These are phyloP conservation scores for Sorghum bicolor DNA, from an alignment of 176 grass and related monocot genomes.

Conservation along the genomic window DNA sequence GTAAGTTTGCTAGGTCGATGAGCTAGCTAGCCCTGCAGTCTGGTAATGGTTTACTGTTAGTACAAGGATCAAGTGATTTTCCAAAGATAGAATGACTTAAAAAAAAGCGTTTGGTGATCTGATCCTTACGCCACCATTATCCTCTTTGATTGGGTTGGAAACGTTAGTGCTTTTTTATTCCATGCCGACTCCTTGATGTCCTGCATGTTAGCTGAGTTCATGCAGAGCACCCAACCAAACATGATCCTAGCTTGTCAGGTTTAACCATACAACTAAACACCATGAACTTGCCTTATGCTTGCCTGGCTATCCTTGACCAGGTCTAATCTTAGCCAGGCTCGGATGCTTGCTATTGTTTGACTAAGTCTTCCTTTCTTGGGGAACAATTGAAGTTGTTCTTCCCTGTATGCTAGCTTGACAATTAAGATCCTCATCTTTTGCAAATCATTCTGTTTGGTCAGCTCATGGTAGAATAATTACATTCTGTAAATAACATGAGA, in stretches of 20 bases:
- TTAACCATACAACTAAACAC: no score
- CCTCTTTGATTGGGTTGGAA: not conserved
- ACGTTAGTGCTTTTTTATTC: not conserved
- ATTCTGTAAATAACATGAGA: not conserved
- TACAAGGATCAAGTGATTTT: not conserved
- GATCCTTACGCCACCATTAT: no score
- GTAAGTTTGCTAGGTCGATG: not conserved
- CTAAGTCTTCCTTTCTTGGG: not conserved
- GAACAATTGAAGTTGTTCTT: not conserved
- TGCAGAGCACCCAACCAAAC: no score
- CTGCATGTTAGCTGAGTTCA: no score
- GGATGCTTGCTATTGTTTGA: conserved; percentile 16
- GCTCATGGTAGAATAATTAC: not conserved
- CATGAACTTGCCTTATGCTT: not conserved
- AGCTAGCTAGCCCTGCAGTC: not conserved
- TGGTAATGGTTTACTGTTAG: not conserved
- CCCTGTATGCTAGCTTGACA: not conserved
- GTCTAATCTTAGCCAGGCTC: not conserved
- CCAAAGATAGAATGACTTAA: not conserved
- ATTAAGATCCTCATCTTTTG: not conserved
- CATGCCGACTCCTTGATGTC: not conserved
- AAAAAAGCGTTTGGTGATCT: no score
- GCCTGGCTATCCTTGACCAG: not conserved
- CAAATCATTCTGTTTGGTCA: not conserved
- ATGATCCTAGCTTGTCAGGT: no score